These are phyloP conservation scores for Xylaria sp. DNA, from an alignment of 2,329 filamentous ascomycete species.

Conservation along the genomic window DNA sequence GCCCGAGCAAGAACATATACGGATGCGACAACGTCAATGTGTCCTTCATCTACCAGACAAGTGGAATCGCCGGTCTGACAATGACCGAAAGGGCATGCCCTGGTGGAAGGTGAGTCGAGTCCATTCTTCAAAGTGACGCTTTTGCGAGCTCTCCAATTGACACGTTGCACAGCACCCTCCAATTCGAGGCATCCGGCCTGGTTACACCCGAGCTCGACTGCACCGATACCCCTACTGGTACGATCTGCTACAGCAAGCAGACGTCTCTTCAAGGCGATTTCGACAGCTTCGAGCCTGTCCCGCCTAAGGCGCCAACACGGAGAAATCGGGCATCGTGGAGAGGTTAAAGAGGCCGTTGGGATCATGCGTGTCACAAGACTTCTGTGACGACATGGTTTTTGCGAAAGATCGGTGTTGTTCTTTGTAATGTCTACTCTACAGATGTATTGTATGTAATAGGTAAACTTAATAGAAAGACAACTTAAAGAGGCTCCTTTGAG, in stretches of 20 bases:
- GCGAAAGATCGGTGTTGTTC: background rate
- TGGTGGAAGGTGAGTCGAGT: slow-evolving; percentile 43
- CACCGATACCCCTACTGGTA: slow-evolving; percentile 38
- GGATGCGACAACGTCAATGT: slow-evolving; percentile 45
- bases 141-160: slow-evolving; percentile 30
- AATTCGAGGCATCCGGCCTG: slow-evolving; percentile 46
- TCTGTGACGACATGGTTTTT: background rate
- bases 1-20: slow-evolving; percentile 43
- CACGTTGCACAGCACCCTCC: slow-evolving; percentile 27
- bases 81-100: slow-evolving; percentile 47
- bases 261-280: slow-evolving; percentile 41
- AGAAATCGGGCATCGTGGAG: slow-evolving; percentile 24
- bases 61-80: slow-evolving; percentile 44
- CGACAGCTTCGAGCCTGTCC: slow-evolving; percentile 43
- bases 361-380: background rate
- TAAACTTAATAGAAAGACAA: slow-evolving; percentile 6
- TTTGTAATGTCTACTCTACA: slow-evolving; percentile 13
- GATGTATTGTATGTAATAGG: slow-evolving; percentile 22
- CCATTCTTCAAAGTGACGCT: background rate
- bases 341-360: background rate
- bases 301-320: slow-evolving; percentile 31
- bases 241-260: slow-evolving; percentile 42
- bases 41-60: slow-evolving; percentile 49
- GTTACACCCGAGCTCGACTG: slow-evolving; percentile 42
- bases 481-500: background rate